These are phyloP conservation scores for Ascochyta fabae DNA, from an alignment of 2,329 filamentous ascomycete genomes.

Conservation along the genomic window DNA sequence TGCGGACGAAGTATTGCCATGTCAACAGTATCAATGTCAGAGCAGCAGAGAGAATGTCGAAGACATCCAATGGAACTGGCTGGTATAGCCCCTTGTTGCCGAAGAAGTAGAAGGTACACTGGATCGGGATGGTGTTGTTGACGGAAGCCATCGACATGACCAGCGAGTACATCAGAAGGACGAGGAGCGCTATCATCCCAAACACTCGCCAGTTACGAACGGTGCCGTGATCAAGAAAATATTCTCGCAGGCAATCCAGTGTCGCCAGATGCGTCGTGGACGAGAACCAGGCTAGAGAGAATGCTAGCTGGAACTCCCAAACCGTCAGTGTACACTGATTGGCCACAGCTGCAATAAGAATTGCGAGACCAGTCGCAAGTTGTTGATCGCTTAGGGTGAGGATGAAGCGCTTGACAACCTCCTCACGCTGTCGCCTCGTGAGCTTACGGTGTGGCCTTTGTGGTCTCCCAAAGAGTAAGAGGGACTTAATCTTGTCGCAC, in stretches of 20 bases:
- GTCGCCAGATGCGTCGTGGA: slow-evolving; percentile 32
- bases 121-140: slow-evolving; percentile 11
- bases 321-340: slow-evolving; percentile 27
- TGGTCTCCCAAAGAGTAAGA: neutral
- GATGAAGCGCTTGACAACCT: slow-evolving; percentile 30
- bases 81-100: neutral
- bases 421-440: slow-evolving; percentile 17
- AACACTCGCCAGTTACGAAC: slow-evolving; percentile 21
- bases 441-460: slow-evolving; percentile 7
- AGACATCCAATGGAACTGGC: neutral
- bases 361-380: slow-evolving; percentile 28
- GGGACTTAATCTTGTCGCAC: neutral
- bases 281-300: slow-evolving; percentile 34
- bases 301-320: slow-evolving; percentile 22
- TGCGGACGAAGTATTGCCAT: slow-evolving; percentile 8
- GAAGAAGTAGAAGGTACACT: slow-evolving; percentile 10
- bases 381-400: slow-evolving; percentile 36
- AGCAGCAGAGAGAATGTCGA: neutral
- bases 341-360: slow-evolving; percentile 24
- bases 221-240: slow-evolving; percentile 18
- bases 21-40: slow-evolving; percentile 3
- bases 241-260: slow-evolving; percentile 21
- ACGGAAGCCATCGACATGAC: slow-evolving; percentile 5
- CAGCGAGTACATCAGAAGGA: slow-evolving; percentile 7
- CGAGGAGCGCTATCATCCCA: slow-evolving; percentile 15